Evolutionary conservation across 768 basidiomycete genomes (phyloP).

Genomic region (Kwoniella newhampshirensis): DNA sequence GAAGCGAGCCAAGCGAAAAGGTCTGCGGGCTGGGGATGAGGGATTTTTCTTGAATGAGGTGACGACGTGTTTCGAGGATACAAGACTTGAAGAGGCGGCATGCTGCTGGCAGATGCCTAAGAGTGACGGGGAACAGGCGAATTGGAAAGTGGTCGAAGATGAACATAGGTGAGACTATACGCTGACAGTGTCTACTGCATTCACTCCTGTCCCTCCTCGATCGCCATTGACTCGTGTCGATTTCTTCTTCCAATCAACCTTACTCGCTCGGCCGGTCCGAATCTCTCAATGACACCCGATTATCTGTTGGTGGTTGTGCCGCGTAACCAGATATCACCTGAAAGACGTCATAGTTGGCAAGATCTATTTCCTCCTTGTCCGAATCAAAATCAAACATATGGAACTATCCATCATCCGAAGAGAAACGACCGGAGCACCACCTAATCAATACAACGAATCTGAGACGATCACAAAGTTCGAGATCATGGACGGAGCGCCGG

Average conservation of each 20-base stretch:
- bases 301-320: not conserved
- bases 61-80: no score
- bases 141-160: no score
- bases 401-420: constrained; percentile 95
- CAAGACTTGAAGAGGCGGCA: no score
- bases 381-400: constrained; percentile 99
- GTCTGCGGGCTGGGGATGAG: no score
- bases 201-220: not conserved
- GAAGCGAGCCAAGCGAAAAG: no score
- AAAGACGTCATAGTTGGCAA: constrained; percentile 99
- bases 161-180: no score
- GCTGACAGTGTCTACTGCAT: not conserved
- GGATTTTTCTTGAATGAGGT: no score
- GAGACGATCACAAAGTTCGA: constrained; percentile 99
- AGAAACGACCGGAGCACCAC: constrained; percentile 93
- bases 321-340: constrained; percentile 77
- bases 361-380: constrained; percentile 96
- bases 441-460: constrained; percentile 99
- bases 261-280: not conserved
- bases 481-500: constrained; percentile 97
- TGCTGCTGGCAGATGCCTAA: no score
- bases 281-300: not conserved
- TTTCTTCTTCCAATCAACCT: not conserved
- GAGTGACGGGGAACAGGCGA: no score
- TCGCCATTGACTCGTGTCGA: not conserved